A percentile compares a stretch with the other conserved stretches of the same genome.
Conservation (phyloP, 805 yeast species). For the Jamesozyma spencerorum region DNA sequence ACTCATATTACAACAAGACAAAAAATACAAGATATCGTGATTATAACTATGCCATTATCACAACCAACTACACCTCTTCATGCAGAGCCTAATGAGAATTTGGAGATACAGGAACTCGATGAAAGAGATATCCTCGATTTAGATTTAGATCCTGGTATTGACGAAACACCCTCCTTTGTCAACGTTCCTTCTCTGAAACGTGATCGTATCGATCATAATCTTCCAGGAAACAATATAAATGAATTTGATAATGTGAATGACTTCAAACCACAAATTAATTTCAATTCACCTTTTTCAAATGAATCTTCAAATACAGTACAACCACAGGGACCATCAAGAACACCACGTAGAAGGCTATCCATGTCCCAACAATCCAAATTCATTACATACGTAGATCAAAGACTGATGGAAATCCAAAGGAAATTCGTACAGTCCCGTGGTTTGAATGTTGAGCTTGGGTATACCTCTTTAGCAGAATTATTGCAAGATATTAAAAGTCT, state of each 20-base stretch:
- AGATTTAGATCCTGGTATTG: conserved; percentile 19
- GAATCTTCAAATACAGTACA: conserved; percentile 3
- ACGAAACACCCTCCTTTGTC: conserved; percentile 10
- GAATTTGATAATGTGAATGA: conserved; percentile 24
- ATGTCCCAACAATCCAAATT: conserved; percentile 48
- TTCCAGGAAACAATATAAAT: background rate
- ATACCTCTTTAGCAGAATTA: conserved; percentile 29
- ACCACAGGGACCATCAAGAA: background rate
- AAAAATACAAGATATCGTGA: no score
- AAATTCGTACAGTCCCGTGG: conserved; percentile 40
- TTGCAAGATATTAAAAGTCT: conserved; percentile 39
- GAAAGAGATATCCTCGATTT: conserved; percentile 23
- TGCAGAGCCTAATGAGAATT: conserved; percentile 21
- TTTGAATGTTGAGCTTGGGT: conserved; percentile 26
- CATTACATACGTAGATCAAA: conserved; percentile 45
- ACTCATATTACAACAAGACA: no score
- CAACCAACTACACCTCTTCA: conserved; percentile 27
- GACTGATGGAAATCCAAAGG: conserved; percentile 45
- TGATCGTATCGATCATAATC: conserved; percentile 1
- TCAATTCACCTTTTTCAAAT: conserved; percentile 27
- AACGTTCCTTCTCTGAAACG: background rate
- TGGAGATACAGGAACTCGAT: conserved; percentile 21
- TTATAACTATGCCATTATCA: conserved; percentile 16
- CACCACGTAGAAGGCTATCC: conserved; percentile 27
- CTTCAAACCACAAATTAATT: conserved; percentile 24